Evolutionary conservation across 2,329 filamentous ascomycete species (phyloP), one percentile per base, ranked within the genome.

Genomic region (Ciborinia camelliae): DNA sequence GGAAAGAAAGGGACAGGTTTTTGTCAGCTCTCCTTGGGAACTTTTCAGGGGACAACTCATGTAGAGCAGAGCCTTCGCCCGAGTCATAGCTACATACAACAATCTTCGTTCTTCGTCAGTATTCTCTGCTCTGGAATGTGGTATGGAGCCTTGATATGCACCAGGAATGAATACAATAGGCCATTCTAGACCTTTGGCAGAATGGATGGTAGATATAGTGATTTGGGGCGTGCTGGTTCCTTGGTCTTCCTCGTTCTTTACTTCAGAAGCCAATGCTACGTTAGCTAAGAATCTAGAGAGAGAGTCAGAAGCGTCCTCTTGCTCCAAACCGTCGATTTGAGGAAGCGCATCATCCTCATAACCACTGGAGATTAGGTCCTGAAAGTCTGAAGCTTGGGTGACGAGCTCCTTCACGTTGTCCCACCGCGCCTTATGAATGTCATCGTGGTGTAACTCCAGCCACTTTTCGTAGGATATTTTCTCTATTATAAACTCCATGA

Each of bases 121-220:
- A 73, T 98, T 91, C 53, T 97, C 93, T 1, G 92, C 85, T 70
- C 93, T 84, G 2, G 88, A 89, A 75, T 98, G 94, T 5, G 94
- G 94, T 66, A 98, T 96, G 2, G 90, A 94, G 0, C 94, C 95
- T 54, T 92, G 86, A 74, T 96, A 97, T 32, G 92, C 89, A 1
- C 90, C 91, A 7, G 95, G 93, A 20, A 98, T 87, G 75, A 98
- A 98, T 0, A 98, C 92, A 1, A 97, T 83, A 0, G 94, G 94
- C 95, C 95, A 99, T 76, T 99, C 94, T 0, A 99, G 81, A 3
- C 94, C 94, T 76, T 99, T 99, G 3, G 94, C 92, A 0, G 93
- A 92, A 75, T 99, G 94, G 14, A 99, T 97, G 0, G 94, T 99
- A 7, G 92, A 97, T 30, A 99, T 91, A 0, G 93, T 97, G 26